Evolutionary conservation across 2,329 filamentous ascomycete species (phyloP).

Genomic region (Pyrenophora tritici-repentis): DNA sequence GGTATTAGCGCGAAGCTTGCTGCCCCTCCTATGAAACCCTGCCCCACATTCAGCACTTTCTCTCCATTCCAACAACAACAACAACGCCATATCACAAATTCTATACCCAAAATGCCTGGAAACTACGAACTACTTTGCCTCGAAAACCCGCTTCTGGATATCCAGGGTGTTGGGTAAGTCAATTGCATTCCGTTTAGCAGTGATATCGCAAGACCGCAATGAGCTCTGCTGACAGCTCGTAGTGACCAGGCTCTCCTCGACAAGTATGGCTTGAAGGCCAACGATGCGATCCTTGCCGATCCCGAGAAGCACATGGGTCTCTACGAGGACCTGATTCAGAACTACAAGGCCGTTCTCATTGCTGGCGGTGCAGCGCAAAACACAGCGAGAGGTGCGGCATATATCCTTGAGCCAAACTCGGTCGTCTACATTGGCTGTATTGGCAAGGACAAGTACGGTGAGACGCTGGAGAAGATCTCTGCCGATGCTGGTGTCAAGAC

Average conservation of each 20-base stretch:
- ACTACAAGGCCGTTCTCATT: conserved; percentile 91
- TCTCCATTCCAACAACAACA: conserved; percentile 23
- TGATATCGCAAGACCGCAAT: conserved; percentile 13
- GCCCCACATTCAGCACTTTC: conserved; percentile 23
- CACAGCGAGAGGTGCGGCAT: conserved; percentile 92
- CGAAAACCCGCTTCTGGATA: conserved; percentile 98
- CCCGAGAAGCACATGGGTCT: conserved; percentile 79
- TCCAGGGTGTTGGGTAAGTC: conserved; percentile 75
- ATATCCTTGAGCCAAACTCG: conserved; percentile 86
- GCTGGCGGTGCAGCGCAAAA: conserved; percentile 97
- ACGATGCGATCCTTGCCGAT: conserved; percentile 96
- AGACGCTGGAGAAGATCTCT: conserved; percentile 84
- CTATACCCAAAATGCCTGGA: conserved; percentile 69
- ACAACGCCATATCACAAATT: conserved; percentile 2
- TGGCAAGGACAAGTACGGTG: conserved; percentile 93
- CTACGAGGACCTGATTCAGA: conserved; percentile 92
- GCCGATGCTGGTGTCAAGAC: conserved; percentile 86
- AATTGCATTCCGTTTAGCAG: neutral
- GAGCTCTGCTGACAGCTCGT: conserved; percentile 31
- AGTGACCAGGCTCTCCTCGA: conserved; percentile 84
- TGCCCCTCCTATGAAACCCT: conserved; percentile 26
- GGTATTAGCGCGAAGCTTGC: conserved; percentile 20
- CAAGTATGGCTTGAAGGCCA: conserved; percentile 92
- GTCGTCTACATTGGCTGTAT: conserved; percentile 94
- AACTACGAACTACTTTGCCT: conserved; percentile 89